Evolutionary conservation across 805 yeast species (phyloP).

Genomic region (Starmerella powellii): DNA sequence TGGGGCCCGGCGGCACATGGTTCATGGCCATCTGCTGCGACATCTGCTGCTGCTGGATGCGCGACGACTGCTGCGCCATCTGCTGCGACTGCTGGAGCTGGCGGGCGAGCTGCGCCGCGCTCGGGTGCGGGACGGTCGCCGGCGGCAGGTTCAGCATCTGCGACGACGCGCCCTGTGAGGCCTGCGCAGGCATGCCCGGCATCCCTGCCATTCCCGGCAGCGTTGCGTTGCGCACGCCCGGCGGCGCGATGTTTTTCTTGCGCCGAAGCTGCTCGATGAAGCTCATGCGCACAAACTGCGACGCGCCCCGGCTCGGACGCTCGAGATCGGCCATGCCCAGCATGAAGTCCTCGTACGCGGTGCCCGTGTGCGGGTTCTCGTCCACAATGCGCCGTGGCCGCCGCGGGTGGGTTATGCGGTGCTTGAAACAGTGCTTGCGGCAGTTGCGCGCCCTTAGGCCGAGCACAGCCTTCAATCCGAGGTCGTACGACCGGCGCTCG

Average conservation of each 20-base stretch:
- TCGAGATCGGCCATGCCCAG: slow-evolving; percentile 43
- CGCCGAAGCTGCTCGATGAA: slow-evolving; percentile 79
- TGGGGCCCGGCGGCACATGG: slow-evolving; percentile 21
- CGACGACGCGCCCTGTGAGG: slow-evolving; percentile 12
- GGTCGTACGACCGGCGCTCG: slow-evolving; percentile 27
- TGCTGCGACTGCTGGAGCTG: slow-evolving; percentile 19
- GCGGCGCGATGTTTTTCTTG: slow-evolving; percentile 37
- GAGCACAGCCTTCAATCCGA: slow-evolving; percentile 29
- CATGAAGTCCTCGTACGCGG: slow-evolving; percentile 89
- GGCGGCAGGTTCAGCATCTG: slow-evolving; percentile 13
- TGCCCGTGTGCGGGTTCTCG: slow-evolving; percentile 59
- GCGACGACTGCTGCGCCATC: slow-evolving; percentile 9
- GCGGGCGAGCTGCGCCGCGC: slow-evolving; percentile 17
- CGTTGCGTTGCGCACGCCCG: slow-evolving; percentile 18
- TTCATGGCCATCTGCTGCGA: slow-evolving; percentile 5
- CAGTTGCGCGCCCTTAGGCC: neutral
- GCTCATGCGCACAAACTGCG: slow-evolving; percentile 72
- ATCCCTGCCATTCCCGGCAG: slow-evolving; percentile 6
- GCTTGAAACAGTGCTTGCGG: slow-evolving; percentile 10
- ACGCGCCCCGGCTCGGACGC: slow-evolving; percentile 31
- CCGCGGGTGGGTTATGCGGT: slow-evolving; percentile 30
- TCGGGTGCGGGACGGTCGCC: slow-evolving; percentile 15
- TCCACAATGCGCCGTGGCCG: slow-evolving; percentile 44
- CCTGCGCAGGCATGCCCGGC: slow-evolving; percentile 13
- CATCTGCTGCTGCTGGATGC: slow-evolving; percentile 7